Conservation (phyloP, 768 basidiomycete genomes). For the Rhodotorula babjevae region DNA sequence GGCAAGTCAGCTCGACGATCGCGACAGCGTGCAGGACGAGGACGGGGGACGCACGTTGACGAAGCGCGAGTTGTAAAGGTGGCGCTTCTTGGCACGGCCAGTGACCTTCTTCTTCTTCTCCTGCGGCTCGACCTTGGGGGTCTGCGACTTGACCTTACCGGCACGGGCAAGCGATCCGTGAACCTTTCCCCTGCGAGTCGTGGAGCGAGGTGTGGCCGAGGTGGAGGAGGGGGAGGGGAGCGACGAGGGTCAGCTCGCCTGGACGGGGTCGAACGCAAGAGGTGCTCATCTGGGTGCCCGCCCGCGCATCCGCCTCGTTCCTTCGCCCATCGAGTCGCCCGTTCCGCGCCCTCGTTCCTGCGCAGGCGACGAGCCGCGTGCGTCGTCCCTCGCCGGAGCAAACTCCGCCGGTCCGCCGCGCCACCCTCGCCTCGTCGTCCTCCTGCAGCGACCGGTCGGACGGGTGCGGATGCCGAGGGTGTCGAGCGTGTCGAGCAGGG, state of each 20-base stretch:
- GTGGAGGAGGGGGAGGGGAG: background rate
- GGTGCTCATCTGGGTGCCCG: constrained; percentile 1
- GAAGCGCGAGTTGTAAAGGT: constrained; percentile 80
- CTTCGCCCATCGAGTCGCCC: background rate
- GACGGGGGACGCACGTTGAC: constrained; percentile 5
- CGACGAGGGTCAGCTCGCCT: background rate
- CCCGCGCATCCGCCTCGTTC: too few species aligned
- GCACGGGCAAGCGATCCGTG: constrained; percentile 43
- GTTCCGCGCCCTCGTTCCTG: background rate
- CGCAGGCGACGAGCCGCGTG: background rate
- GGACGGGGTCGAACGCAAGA: background rate
- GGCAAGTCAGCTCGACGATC: constrained; percentile 48
- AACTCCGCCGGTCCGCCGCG: background rate
- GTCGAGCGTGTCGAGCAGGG: background rate
- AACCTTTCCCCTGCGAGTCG: constrained; percentile 38
- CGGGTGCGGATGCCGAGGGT: too few species aligned
- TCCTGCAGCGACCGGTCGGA: background rate
- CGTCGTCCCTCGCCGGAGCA: background rate
- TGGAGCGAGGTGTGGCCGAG: background rate
- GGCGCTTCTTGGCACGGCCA: constrained; percentile 95
- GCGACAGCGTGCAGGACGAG: background rate
- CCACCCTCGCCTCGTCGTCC: background rate
- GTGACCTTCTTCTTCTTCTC: constrained; percentile 54
- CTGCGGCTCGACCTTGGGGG: constrained; percentile 1
- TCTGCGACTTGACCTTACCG: constrained; percentile 55